Evolutionary conservation across 345 rosid genomes (phyloP), one percentile per base, ranked within the genome.

Genomic region (Schrenkiella parvula): DNA sequence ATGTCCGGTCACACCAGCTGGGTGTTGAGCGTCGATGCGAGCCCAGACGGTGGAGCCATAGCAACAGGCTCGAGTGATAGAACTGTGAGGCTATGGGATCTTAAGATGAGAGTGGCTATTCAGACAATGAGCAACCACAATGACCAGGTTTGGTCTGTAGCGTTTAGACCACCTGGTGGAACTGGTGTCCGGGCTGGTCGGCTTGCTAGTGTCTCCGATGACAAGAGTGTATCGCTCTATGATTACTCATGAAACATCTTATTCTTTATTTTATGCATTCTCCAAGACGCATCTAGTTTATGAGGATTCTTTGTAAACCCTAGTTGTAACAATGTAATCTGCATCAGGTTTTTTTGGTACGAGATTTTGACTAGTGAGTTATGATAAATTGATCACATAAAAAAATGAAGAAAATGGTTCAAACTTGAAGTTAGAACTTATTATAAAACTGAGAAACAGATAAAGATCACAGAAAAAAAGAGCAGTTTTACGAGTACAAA

Each of bases 31-130:
- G 89, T 95, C 15, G 98, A 92, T 68, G 92, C 90, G 26, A 90
- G 96, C 81, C 98, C 98, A 0, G 97, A 95, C 53, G 98, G 97
- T 31, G 84, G 80, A 14, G 92, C 96, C 5, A 77, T 91, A 64
- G 98, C 92, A 0, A 89, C 99, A 0, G 99, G 98, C 4, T 95
- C 97, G 4, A 91, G 98, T 61, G 99, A 95, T 75, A 84, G 87
- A 77, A 89, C 98, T 12, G 99, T 89, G 59, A 86, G 84, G 85
- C 87, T 95, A 8, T 95, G 99, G 99, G 99, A 95, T 87, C 86
- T 95, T 23, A 80, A 75, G 75, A 90, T 86, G 97, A 88, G 93
- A 80, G 92, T 89, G 0, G 96, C 99, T 0, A 82, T 89, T 56
- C 99, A 95, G 85, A 89, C 98, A 41, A 85, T 87, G 99, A 91